A percentile compares a stretch with the other conserved stretches of the same genome.
Conservation (phyloP, 1,284 basidiomycete genomes). For the Ustilago bromivora region DNA sequence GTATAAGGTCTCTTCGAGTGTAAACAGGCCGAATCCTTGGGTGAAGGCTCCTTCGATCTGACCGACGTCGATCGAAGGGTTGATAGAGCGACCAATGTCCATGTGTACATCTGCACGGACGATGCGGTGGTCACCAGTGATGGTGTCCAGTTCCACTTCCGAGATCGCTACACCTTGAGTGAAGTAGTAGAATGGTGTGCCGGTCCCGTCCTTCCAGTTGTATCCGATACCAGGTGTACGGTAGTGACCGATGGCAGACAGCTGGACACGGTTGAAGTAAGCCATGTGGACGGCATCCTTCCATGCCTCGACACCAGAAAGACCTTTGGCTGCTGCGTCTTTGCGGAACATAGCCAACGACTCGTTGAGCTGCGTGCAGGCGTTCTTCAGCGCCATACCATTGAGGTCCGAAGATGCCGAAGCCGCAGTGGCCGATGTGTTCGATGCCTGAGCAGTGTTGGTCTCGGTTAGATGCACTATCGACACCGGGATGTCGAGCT, state of each 20-base stretch:
- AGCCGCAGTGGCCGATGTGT: conserved; percentile 68
- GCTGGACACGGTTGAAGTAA: conserved; percentile 67
- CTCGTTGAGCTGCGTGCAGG: conserved; percentile 69
- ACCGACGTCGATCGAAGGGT: conserved; percentile 70
- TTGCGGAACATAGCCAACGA: conserved; percentile 55
- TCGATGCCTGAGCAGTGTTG: conserved; percentile 67
- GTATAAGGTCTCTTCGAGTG: conserved; percentile 69
- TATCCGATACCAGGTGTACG: conserved; percentile 69
- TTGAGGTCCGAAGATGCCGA: conserved; percentile 59
- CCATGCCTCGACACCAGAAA: conserved; percentile 51
- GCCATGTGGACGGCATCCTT: conserved; percentile 65
- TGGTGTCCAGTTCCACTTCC: conserved; percentile 69
- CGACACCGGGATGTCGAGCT: conserved; percentile 65
- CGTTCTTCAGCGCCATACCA: conserved; percentile 67
- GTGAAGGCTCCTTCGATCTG: conserved; percentile 69
- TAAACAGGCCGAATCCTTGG: conserved; percentile 65
- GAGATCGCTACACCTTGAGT: conserved; percentile 66
- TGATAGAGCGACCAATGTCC: conserved; percentile 70
- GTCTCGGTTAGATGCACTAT: conserved; percentile 64
- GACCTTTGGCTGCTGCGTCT: conserved; percentile 36
- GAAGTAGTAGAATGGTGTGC: conserved; percentile 66
- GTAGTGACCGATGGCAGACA: conserved; percentile 69
- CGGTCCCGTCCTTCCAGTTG: conserved; percentile 63
- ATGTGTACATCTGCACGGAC: conserved; percentile 65
- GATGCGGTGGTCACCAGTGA: conserved; percentile 69